phyloP scores from a whole-genome alignment of 2,329 filamentous ascomycete genomes.

The Orbilia blumenaviensis region DNA sequence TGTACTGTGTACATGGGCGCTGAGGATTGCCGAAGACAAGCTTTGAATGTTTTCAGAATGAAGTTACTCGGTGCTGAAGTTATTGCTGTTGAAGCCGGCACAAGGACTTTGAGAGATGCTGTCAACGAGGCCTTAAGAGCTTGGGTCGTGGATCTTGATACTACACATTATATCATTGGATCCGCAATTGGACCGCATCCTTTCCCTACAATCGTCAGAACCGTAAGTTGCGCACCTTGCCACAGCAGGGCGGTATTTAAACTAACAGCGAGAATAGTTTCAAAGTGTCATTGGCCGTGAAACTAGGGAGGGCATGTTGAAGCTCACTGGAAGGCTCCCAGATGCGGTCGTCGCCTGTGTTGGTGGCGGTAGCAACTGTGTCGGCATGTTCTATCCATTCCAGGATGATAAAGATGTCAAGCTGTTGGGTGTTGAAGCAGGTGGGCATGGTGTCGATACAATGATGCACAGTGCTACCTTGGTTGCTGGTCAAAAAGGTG shows the following conservation, averaged over 20 bases:
- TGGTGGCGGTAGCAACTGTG: slow-evolving; percentile 91
- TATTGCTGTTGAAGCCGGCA: slow-evolving; percentile 89
- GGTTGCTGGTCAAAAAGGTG: slow-evolving; percentile 84
- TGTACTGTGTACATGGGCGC: slow-evolving; percentile 99
- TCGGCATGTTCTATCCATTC: slow-evolving; percentile 99
- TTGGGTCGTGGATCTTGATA: slow-evolving; percentile 92
- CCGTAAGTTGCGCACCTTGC: slow-evolving; percentile 59
- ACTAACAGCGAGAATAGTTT: slow-evolving; percentile 66
- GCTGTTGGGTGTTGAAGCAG: slow-evolving; percentile 92
- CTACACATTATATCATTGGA: slow-evolving; percentile 97
- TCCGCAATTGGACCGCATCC: slow-evolving; percentile 97
- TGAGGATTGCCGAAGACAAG: slow-evolving; percentile 94
- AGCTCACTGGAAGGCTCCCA: slow-evolving; percentile 84
- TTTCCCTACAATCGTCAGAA: slow-evolving; percentile 96
- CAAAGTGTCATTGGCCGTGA: slow-evolving; percentile 95
- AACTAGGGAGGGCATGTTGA: slow-evolving; percentile 89
- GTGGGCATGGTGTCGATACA: slow-evolving; percentile 90
- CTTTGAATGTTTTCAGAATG: slow-evolving; percentile 98
- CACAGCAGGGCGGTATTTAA: not conserved
- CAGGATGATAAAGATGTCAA: slow-evolving; percentile 83
- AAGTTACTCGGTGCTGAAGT: slow-evolving; percentile 93
- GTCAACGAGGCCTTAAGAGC: slow-evolving; percentile 74
- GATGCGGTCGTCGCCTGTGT: slow-evolving; percentile 97
- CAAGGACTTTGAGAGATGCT: slow-evolving; percentile 66
- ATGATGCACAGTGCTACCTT: slow-evolving; percentile 86